Conservation (phyloP, 192 early-diverging fungal species). For the Backusella westeae region DNA sequence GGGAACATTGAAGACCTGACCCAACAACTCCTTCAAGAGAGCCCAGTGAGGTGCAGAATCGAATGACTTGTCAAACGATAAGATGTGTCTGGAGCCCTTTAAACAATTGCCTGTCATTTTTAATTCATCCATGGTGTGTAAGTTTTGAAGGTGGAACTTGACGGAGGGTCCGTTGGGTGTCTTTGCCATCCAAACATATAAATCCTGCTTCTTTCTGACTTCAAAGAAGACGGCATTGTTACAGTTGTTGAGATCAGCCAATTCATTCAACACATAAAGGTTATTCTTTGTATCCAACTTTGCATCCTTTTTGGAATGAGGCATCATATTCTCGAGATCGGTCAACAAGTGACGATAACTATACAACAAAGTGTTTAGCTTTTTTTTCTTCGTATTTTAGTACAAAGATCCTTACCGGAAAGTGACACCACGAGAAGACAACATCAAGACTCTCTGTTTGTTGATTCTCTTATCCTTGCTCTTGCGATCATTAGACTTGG, state of each 20-base stretch:
- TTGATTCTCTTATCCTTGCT: conserved; percentile 62
- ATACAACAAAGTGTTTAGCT: not conserved
- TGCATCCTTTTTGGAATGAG: conserved; percentile 94
- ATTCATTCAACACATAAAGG: conserved; percentile 86
- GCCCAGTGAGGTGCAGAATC: conserved; percentile 81
- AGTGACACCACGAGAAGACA: conserved; percentile 88
- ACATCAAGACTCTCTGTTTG: conserved; percentile 87
- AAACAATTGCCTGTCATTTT: conserved; percentile 98
- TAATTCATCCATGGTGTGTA: conserved; percentile 99
- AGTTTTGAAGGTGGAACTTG: conserved; percentile 94
- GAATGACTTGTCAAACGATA: conserved; percentile 95
- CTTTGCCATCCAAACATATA: conserved; percentile 95
- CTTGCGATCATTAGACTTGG: conserved; percentile 29
- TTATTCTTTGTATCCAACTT: conserved; percentile 94
- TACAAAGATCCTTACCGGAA: conserved; percentile 56
- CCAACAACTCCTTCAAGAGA: conserved; percentile 93
- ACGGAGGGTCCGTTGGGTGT: conserved; percentile 94
- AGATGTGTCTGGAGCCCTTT: conserved; percentile 91
- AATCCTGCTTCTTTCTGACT: conserved; percentile 84
- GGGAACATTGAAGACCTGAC: conserved; percentile 88
- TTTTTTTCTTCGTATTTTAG: not conserved
- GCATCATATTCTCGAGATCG: conserved; percentile 84
- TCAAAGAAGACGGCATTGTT: conserved; percentile 99
- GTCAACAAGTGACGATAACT: conserved; percentile 92
- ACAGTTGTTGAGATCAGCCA: conserved; percentile 96